phyloP scores from a whole-genome alignment of 768 basidiomycete genomes.

The Leccinum rimulosum region DNA sequence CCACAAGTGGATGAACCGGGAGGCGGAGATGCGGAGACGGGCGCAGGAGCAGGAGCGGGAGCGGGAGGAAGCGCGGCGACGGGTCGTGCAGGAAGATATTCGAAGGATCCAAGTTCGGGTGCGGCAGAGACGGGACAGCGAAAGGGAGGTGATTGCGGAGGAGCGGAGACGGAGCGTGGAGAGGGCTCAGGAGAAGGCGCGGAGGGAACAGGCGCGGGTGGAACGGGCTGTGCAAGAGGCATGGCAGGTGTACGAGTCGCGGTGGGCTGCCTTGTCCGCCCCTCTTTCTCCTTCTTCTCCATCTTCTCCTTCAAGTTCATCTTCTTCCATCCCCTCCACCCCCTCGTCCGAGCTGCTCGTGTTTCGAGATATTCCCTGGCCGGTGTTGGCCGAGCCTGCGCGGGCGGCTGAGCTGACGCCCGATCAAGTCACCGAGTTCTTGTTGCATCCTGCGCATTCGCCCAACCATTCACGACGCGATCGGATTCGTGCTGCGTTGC shows the following conservation, averaged over 20 bases:
- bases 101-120: conserved; percentile 52
- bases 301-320: background rate
- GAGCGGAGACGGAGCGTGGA: conserved; percentile 40
- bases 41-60: conserved; percentile 47
- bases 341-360: conserved; percentile 39
- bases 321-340: background rate
- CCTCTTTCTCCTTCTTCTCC: background rate
- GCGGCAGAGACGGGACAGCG: conserved; percentile 48
- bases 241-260: conserved; percentile 63
- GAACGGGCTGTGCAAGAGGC: conserved; percentile 50
- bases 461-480: conserved; percentile 57
- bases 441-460: conserved; percentile 67
- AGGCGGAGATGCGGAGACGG: conserved; percentile 43
- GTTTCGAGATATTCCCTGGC: conserved; percentile 75
- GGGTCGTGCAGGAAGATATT: conserved; percentile 53
- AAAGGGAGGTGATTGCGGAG: conserved; percentile 46
- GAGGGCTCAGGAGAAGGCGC: conserved; percentile 41
- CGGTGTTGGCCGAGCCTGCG: conserved; percentile 44
- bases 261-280: conserved; percentile 53
- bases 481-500: conserved; percentile 60
- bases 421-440: conserved; percentile 54
- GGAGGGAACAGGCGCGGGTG: conserved; percentile 39
- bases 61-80: conserved; percentile 40
- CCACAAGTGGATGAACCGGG: conserved; percentile 51
- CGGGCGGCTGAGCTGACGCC: conserved; percentile 50